A percentile compares a stretch with the other conserved stretches of the same genome.
These are phyloP conservation scores for Ustilago shanxiensis DNA, from an alignment of 1,284 basidiomycete species.

Conservation along the genomic window DNA sequence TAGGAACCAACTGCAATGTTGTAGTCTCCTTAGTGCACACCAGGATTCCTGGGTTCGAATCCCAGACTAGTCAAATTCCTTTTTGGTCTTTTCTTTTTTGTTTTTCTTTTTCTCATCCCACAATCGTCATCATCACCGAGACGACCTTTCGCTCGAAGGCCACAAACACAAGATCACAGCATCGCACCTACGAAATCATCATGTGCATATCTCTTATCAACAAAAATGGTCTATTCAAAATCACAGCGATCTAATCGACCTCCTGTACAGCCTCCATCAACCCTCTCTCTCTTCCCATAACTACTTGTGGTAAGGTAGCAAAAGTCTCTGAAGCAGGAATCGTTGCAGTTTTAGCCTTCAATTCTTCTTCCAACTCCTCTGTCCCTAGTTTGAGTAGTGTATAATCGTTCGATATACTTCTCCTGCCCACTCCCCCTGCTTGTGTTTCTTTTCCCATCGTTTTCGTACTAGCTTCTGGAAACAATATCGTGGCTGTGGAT, in stretches of 20 bases:
- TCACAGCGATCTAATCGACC: no score
- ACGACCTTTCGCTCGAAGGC: no score
- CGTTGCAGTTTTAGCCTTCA: slow-evolving; percentile 10
- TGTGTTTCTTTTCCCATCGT: neutral
- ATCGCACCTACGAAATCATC: no score
- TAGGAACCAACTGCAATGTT: slow-evolving; percentile 25
- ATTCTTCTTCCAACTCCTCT: slow-evolving; percentile 39
- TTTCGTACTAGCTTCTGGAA: neutral
- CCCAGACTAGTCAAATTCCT: slow-evolving; percentile 53
- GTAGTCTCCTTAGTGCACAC: slow-evolving; percentile 9
- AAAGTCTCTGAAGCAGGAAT: slow-evolving; percentile 41
- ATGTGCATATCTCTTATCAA: no score
- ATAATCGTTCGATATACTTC: slow-evolving; percentile 46
- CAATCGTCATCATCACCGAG: no score
- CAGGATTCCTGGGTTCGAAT: slow-evolving; percentile 59
- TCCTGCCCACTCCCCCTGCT: neutral
- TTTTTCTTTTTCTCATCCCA: neutral
- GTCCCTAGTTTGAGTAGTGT: slow-evolving; percentile 31
- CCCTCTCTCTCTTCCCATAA: neutral
- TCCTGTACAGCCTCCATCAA: neutral
- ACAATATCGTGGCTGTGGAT: neutral
- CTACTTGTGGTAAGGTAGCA: slow-evolving; percentile 16
- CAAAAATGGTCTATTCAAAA: no score
- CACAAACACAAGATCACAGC: no score
- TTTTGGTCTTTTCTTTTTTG: slow-evolving; percentile 12